A percentile compares a stretch with the other conserved stretches of the same genome.
Evolutionary conservation across 129 eudicot species (phyloP).

Genomic region (Calendula officinalis): DNA sequence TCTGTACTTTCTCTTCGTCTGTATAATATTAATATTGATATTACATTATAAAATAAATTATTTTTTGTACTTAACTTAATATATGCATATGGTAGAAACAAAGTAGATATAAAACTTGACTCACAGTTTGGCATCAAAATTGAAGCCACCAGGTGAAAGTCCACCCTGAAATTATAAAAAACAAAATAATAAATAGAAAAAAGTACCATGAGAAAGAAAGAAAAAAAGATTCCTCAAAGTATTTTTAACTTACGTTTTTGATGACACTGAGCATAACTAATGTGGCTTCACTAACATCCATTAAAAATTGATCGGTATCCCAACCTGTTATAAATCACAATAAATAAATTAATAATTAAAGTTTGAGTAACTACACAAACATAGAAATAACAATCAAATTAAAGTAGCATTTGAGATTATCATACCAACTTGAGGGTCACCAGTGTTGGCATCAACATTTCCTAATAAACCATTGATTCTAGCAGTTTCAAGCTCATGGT

Average conservation of each 20-base stretch:
- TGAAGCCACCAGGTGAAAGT: conserved; percentile 94
- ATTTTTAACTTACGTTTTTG: conserved; percentile 55
- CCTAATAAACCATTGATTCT: conserved; percentile 93
- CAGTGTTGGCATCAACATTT: conserved; percentile 87
- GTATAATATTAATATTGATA: not conserved
- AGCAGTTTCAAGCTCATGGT: conserved; percentile 97
- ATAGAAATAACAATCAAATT: conserved; percentile 6
- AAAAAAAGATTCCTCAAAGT: no score
- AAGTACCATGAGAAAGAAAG: not conserved
- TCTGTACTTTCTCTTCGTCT: conserved; percentile 99
- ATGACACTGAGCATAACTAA: conserved; percentile 83
- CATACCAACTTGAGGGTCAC: conserved; percentile 92
- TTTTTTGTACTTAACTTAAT: not conserved
- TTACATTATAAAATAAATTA: conserved; percentile 7
- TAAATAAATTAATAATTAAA: not conserved
- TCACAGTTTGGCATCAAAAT: conserved; percentile 96
- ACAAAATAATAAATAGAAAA: not conserved
- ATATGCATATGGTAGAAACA: not conserved
- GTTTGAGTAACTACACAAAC: conserved; percentile 2
- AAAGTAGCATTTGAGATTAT: not conserved
- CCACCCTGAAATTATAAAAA: conserved; percentile 69
- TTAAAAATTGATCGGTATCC: conserved; percentile 98
- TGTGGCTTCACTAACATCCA: conserved; percentile 88
- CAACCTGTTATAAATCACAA: conserved; percentile 55
- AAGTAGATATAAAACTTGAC: conserved; percentile 31